Base-by-base conservation (phyloP, 2,329 filamentous ascomycete species). In the Gremmenia infestans region DNA sequence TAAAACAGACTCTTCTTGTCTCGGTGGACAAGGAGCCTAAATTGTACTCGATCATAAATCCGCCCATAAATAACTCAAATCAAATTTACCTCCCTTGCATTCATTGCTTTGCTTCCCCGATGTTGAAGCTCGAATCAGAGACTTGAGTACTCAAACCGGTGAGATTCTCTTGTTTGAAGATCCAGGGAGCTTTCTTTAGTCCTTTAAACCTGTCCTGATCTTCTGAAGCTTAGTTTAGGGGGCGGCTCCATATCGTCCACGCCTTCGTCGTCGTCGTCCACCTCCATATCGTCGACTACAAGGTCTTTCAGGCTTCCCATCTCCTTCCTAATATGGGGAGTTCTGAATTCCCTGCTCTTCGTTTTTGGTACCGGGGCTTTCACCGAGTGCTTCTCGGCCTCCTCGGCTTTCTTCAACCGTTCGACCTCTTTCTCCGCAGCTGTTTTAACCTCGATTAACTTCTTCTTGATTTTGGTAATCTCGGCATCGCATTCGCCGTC, bases 401-500 rank as follows among this genome's bases (percentile, higher is more conserved):
- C 58, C 45, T 65, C 61, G 28, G 28, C 28, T n/a, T 36, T 56
- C 37, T 60, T 60, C 23, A 65, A 39, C 25, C 35, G 59, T 37
- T 63, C 64, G 5, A 66, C 51, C 46, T 69, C 64, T 53, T 63
- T 66, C 40, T 61, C 58, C 0, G 67, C 65, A 6, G 39, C 73
- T 35, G 81, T 79, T 50, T 85, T 76, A 1, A 91, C 83, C 54
- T 86, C 79, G 0, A 37, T 43, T 5, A 68, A 48, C 22, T 60
- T 63, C 40, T 42, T 46, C 49, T 67, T 67, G 52, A 92, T 87
- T 48, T 83, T 86, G 25, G 78, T 76, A 40, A 96, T 80, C 70
- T 96, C 90, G 17, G 83, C 80, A n/a, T 77, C 80, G 72, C 92
- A 96, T 66, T 94, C 87, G 11, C 91, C 92, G 52, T 91, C 88